Percentiles rank a stretch among this genome's conserved stretches.
Conservation (phyloP, 2,329 filamentous ascomycete genomes). For the Monosporascus sp. region DNA sequence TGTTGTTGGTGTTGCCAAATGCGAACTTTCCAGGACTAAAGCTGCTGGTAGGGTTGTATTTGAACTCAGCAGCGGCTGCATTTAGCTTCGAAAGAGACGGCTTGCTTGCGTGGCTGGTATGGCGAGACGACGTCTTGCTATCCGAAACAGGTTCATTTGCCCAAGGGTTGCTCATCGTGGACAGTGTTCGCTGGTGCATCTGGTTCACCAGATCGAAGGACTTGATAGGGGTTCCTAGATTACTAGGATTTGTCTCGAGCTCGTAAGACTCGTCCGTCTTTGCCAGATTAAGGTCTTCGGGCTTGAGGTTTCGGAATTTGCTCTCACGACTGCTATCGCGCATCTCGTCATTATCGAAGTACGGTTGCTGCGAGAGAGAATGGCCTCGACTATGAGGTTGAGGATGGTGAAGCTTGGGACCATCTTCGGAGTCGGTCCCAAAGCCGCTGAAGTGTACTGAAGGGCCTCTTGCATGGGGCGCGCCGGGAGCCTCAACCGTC, state of each 20-base stretch:
- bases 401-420: slow-evolving; percentile 62
- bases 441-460: slow-evolving; percentile 49
- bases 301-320: slow-evolving; percentile 32
- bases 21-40: slow-evolving; percentile 48
- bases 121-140: slow-evolving; percentile 32
- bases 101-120: slow-evolving; percentile 60
- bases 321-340: slow-evolving; percentile 33
- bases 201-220: slow-evolving; percentile 42
- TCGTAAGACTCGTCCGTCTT: slow-evolving; percentile 54
- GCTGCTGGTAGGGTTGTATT: slow-evolving; percentile 56
- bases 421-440: slow-evolving; percentile 47
- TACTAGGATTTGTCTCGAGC: slow-evolving; percentile 69
- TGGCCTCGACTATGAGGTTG: slow-evolving; percentile 70
- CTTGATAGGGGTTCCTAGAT: slow-evolving; percentile 60
- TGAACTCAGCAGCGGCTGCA: slow-evolving; percentile 84
- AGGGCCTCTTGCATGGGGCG: slow-evolving; percentile 36
- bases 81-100: slow-evolving; percentile 76
- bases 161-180: slow-evolving; percentile 60
- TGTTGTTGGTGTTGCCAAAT: slow-evolving; percentile 35
- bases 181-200: slow-evolving; percentile 50
- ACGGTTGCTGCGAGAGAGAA: slow-evolving; percentile 64
- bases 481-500: slow-evolving; percentile 13
- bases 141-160: slow-evolving; percentile 41
- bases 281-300: slow-evolving; percentile 33
- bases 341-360: slow-evolving; percentile 49